Percentiles rank a stretch among this genome's conserved stretches.
These are phyloP conservation scores for Rhizopus arrhizus DNA, from an alignment of 371 early-diverging fungal genomes.

Conservation along the genomic window DNA sequence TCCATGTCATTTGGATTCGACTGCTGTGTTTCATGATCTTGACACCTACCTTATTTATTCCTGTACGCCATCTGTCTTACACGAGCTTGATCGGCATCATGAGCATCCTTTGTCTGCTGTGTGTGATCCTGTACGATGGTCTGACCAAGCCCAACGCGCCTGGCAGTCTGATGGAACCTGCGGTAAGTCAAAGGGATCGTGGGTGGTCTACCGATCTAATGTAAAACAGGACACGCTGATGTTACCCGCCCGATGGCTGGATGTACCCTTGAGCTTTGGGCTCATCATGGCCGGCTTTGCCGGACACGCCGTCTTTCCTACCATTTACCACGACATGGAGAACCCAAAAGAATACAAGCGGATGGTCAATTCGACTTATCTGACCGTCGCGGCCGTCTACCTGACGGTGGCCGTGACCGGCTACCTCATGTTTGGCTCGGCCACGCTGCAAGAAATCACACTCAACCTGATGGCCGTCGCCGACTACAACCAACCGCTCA, in stretches of 20 bases:
- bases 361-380: slow-evolving; percentile 53
- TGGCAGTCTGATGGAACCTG: slow-evolving; percentile 63
- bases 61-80: slow-evolving; percentile 55
- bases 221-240: slow-evolving; percentile 37
- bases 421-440: slow-evolving; percentile 79
- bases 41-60: slow-evolving; percentile 53
- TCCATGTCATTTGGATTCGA: slow-evolving; percentile 26
- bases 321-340: slow-evolving; percentile 53
- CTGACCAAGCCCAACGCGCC: slow-evolving; percentile 50
- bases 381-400: slow-evolving; percentile 42
- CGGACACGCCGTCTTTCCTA: slow-evolving; percentile 54
- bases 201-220: not conserved
- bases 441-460: slow-evolving; percentile 53
- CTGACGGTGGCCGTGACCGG: slow-evolving; percentile 54
- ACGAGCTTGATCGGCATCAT: slow-evolving; percentile 56
- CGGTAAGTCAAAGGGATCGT: slow-evolving; percentile 34
- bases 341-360: slow-evolving; percentile 39
- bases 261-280: slow-evolving; percentile 42
- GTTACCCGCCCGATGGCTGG: slow-evolving; percentile 37
- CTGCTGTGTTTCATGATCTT: slow-evolving; percentile 43
- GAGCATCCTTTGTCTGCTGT: slow-evolving; percentile 43
- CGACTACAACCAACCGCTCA: too few relatives aligned
- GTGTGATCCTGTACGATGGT: slow-evolving; percentile 55
- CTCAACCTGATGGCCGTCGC: too few relatives aligned
- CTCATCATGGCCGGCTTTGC: slow-evolving; percentile 54